Evolutionary conservation across 306 rosid species (phyloP).

Genomic region (Rosa multiflora): DNA sequence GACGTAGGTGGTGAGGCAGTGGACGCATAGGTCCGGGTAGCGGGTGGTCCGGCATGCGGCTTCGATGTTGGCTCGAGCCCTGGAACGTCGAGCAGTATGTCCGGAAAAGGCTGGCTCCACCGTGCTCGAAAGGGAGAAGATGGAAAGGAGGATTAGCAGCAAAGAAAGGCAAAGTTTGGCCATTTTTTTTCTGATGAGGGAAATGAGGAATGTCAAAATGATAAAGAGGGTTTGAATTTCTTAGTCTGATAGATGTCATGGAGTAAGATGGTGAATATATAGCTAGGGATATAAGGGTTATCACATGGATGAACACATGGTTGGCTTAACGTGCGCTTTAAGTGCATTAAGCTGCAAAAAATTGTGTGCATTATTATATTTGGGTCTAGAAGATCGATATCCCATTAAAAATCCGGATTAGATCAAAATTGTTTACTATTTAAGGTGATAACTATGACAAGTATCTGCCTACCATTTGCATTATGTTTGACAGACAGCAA

Average conservation of each 20-base stretch:
- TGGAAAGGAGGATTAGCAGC: conserved; percentile 20
- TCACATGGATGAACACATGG: conserved; percentile 28
- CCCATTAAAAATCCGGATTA: background rate
- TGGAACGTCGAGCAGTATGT: conserved; percentile 9
- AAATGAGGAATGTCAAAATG: background rate
- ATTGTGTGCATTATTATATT: background rate
- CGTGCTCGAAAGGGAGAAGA: conserved; percentile 14
- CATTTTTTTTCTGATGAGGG: conserved; percentile 33
- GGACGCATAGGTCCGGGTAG: conserved; percentile 44
- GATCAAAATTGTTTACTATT: conserved; percentile 5
- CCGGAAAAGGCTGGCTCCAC: conserved; percentile 21
- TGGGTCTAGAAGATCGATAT: background rate
- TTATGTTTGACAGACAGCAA: background rate
- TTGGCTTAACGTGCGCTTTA: conserved; percentile 26
- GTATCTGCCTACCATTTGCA: background rate
- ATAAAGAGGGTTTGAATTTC: background rate
- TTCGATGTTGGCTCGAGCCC: conserved; percentile 32
- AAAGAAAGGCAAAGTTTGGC: conserved; percentile 25
- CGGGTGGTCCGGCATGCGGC: conserved; percentile 50
- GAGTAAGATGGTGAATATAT: conserved; percentile 27
- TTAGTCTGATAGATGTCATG: conserved; percentile 10
- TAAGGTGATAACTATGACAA: background rate
- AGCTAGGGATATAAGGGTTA: background rate
- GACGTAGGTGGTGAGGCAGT: conserved; percentile 34
- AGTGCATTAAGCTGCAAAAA: conserved; percentile 24